Evolutionary conservation across 768 basidiomycete genomes (phyloP), one percentile per base, ranked within the genome.

Genomic region (Sporobolomyces roseus): DNA sequence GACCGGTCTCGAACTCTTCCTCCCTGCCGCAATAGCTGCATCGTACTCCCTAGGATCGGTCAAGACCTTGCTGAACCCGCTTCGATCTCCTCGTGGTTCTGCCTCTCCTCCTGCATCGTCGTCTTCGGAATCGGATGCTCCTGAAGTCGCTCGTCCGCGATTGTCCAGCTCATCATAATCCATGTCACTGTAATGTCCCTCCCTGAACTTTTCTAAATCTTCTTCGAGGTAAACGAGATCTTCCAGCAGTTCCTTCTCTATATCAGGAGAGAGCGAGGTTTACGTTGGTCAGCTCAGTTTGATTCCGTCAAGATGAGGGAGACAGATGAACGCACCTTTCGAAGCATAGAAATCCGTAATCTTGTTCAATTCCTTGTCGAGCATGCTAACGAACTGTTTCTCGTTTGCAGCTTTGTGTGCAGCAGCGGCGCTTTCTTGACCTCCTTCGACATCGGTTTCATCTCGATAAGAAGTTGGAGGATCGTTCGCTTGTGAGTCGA

Each of bases 351-450:
- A 98, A 0, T 80, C 61, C 27, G 81, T 79, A 23, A 97, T 87
- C 83, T 93, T 96, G 75, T 82, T 81, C 35, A 93, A 82, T 75
- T 99, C 93, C 68, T 83, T 81, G 78, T 96, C 88, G 35, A 96
- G 83, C 1, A 92, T 81, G 0, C 88, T 85, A 13, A 83, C 77
- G 78, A 98, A 98, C 23, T 63, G 73, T 75, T 83, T 78, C 35
- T 19, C 78, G 76, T 75, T 90, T 85, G 19, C 85, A 83, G 35
- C 80, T 75, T 46, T 81, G 74, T 8, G 75, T 49, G 52, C 46
- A n/a, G 35, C 36, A 43, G 43, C 53, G 50, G 32, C 41, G 54
- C 30, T 79, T 75, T 53, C 79, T 79, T 43, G 89, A 82, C 33
- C 91, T 82, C 2, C 84, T 78, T 4, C 84, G 82, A 10, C 73